Evolutionary conservation across 768 basidiomycete genomes (phyloP), one percentile per base, ranked within the genome.

Genomic region (Neoboletus magnificus): DNA sequence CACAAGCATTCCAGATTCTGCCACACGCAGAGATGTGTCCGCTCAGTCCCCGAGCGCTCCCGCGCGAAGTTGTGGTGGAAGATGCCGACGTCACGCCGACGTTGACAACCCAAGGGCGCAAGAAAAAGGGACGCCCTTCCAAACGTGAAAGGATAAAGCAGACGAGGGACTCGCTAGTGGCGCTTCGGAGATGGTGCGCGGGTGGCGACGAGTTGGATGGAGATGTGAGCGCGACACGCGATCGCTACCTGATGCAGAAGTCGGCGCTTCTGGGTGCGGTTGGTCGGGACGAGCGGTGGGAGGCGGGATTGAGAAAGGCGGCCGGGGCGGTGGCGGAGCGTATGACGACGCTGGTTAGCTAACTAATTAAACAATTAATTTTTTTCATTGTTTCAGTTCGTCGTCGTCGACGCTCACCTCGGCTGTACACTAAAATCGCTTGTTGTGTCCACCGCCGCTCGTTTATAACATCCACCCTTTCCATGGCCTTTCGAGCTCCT

Each of bases 81-180:
- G 79, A 79, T 27, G 63, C 45, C 0, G 65, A 51, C 4, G 18
- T 54, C 66, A 5, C 16, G 50, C n/a, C 44, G 18, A n/a, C 15
- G 18, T 16, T 12, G 36, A 37, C 48, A 10, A 3, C 55, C 54
- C 20, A 35, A 16, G 63, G 51, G 25, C 66, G 73, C 33, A 84
- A 78, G 68, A 81, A 82, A 66, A 84, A 78, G 65, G 87, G 87
- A 8, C 79, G 87, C 0, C 86, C 85, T 2, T 77, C 84, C 5
- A 84, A 75, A 61, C 77, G 81, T 4, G 87, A 87, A 44, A 84
- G 79, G 66, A 71, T 71, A 4, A 79, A 78, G 60, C 84, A 79
- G 67, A 79, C 80, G 6, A 78, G 79, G 61, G 72, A 75, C 9
- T 77, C 81, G 0, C 62, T 86, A 1, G 73, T 72, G 5, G 71